These are phyloP conservation scores for Lyophyllum shimeji DNA, from an alignment of 768 basidiomycete species.

Conservation along the genomic window DNA sequence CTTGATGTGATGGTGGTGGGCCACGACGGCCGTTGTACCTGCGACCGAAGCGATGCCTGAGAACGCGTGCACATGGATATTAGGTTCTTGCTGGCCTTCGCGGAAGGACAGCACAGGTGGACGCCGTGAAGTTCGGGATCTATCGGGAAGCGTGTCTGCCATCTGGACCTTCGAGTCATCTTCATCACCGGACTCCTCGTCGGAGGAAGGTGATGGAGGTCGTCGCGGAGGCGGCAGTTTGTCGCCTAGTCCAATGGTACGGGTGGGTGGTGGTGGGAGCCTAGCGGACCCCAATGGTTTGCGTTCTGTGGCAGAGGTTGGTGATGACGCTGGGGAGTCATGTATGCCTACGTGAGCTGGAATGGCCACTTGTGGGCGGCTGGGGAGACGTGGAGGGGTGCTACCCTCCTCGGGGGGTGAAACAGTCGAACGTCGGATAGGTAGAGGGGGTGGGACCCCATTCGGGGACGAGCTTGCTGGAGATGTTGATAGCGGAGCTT, in stretches of 20 bases:
- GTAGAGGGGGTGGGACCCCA: slow-evolving; percentile 43
- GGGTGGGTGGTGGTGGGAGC: slow-evolving; percentile 74
- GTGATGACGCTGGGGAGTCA: slow-evolving; percentile 11
- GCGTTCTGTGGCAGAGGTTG: slow-evolving; percentile 32
- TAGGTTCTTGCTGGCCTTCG: slow-evolving; percentile 40
- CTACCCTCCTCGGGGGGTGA: slow-evolving; percentile 18
- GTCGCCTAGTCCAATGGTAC: slow-evolving; percentile 67
- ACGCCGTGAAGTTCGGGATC: slow-evolving; percentile 63
- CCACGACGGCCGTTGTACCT: slow-evolving; percentile 59
- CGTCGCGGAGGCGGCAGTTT: slow-evolving; percentile 66
- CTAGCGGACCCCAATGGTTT: slow-evolving; percentile 38
- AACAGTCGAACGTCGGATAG: slow-evolving; percentile 37
- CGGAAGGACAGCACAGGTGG: slow-evolving; percentile 43
- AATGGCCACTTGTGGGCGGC: slow-evolving; percentile 23
- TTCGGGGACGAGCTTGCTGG: slow-evolving; percentile 19
- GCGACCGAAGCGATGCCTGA: slow-evolving; percentile 54
- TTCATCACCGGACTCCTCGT: slow-evolving; percentile 61
- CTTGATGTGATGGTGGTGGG: slow-evolving; percentile 55
- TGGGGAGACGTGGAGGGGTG: slow-evolving; percentile 26
- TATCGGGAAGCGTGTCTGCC: slow-evolving; percentile 63
- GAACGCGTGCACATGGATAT: slow-evolving; percentile 61
- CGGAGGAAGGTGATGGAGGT: slow-evolving; percentile 40
- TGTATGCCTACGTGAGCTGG: slow-evolving; percentile 13
- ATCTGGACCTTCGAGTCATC: slow-evolving; percentile 48
- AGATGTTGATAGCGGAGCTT: slow-evolving; percentile 17